phyloP scores from a whole-genome alignment of 306 rosid genomes.

The Potentilla sterilis region DNA sequence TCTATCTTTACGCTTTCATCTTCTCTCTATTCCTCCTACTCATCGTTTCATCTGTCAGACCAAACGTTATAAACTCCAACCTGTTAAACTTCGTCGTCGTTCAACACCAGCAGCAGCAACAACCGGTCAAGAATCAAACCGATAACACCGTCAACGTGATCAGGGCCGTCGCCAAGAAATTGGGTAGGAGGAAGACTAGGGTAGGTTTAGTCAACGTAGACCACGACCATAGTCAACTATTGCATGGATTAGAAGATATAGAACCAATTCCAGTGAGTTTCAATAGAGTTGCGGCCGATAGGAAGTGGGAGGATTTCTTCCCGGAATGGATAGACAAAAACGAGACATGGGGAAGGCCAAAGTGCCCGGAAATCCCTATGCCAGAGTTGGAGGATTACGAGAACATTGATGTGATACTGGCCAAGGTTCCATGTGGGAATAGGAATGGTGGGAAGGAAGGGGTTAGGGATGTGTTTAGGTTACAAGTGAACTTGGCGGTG shows the following conservation, averaged over 20 bases:
- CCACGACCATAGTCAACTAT: not conserved
- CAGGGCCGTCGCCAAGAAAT: conserved; percentile 28
- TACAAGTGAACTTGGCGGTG: conserved; percentile 79
- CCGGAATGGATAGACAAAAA: conserved; percentile 75
- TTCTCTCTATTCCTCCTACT: conserved; percentile 23
- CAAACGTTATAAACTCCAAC: not conserved
- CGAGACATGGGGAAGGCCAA: conserved; percentile 31
- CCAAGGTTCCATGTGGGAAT: conserved; percentile 52
- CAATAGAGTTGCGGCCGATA: conserved; percentile 20
- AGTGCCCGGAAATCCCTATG: conserved; percentile 64
- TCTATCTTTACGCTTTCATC: conserved; percentile 25
- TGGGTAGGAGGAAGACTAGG: conserved; percentile 28
- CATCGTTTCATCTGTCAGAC: conserved; percentile 7
- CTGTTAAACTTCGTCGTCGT: not conserved
- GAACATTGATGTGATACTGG: conserved; percentile 56
- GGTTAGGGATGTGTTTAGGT: conserved; percentile 53
- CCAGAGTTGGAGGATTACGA: conserved; percentile 32
- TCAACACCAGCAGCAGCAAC: not conserved
- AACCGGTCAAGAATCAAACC: conserved; percentile 2
- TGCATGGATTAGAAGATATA: conserved; percentile 13
- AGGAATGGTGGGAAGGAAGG: conserved; percentile 18
- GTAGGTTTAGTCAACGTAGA: conserved; percentile 55
- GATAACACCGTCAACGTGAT: conserved; percentile 25
- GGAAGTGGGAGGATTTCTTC: conserved; percentile 54
- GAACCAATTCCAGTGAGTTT: conserved; percentile 33